Base-by-base conservation (phyloP, 176 grass and related monocot species). In the Oryza punctata region DNA sequence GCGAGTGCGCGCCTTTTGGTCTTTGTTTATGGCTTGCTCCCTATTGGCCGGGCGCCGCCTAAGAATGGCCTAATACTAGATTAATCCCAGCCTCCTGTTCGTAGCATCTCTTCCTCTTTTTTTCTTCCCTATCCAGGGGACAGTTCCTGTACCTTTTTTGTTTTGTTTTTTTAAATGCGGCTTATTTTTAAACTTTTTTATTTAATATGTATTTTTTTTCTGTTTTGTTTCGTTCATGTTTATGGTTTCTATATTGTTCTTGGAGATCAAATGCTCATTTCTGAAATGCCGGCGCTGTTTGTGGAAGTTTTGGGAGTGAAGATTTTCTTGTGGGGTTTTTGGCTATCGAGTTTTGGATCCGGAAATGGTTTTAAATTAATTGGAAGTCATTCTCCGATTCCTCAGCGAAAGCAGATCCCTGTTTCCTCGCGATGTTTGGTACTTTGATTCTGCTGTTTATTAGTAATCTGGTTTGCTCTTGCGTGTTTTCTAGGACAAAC, bases 11-110 rank as follows among this genome's bases (percentile, higher is more conserved):
- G 61, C 60, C 72, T 80, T 73, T 69, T 84, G 46, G 81, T 89
- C 76, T 75, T 89, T 81, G 77, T 89, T 89, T 89, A 85, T 85
- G 84, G 50, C 23, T 47, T 40, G 81, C 3, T 69, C 44, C 33
- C 24, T 65, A 64, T 44, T 77, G 29, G 43, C 10, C 57, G 57
- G 57, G 57, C 66, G 72, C 11, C 12, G 35, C 8, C 50, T 73
- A 52, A 86, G 41, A n/a, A 0, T 32, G 50, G 35, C 6, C 49
- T 85, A 77, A 59, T 60, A 46, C 61, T 80, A 59, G 76, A 69
- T 89, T 89, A 80, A 88, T 84, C 81, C 27, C 18, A 24, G 47
- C 1, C 6, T 24, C 33, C 81, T 88, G 81, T 84, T 84, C 60
- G 50, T 69, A 3, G 65, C 83, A 76, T 81, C 65, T 54, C 54